Base-by-base conservation (phyloP, 1,284 basidiomycete species). In the Pseudozyma tsukubaensis region DNA sequence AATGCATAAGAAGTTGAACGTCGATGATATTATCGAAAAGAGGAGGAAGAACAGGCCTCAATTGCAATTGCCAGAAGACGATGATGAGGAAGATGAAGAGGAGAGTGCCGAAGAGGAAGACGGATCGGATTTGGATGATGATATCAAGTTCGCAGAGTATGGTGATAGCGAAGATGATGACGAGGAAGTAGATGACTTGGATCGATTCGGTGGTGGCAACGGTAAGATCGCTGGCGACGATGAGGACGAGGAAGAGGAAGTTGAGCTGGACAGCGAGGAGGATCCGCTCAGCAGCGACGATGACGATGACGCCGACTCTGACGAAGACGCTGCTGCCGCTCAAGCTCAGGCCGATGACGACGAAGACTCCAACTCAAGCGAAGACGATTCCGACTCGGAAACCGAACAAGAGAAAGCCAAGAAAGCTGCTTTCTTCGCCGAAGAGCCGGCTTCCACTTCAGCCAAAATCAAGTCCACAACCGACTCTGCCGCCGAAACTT, bases 181-280 rank as follows among this genome's bases (percentile, higher is more conserved):
- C 65, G 87, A 97, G 44, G 89, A 94, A 85, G 59, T 60, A 4
- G 51, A 58, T 3, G 51, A 43, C 2, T 14, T 51, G 18, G 78
- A 80, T 19, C 76, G 67, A n/a, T 82, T 82, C 34, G 81, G 81
- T 21, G 75, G 59, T 18, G 81, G 73, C 2, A 67, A 48, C 3
- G 55, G 75, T 16, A 82, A 83, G 24, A 81, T 74, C 18, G 79
- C 72, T 18, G 80, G 71, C 21, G 72, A 68, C 14, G 76, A 75
- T 24, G 76, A 78, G 16, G 82, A 80, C 1, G 75, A 74, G 7
- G 65, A 80, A 14, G 79, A 71, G 34, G 86, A 86, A 3, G 86
- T 80, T 0, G 72, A 81, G 81, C 43, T 69, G 6, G 78, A 76
- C 32, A 60, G 66, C 19, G 60, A 71, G 11, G 60, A 77, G 18